phyloP scores from a whole-genome alignment of 139 green algal genomes.

The Penium margaritaceum region DNA sequence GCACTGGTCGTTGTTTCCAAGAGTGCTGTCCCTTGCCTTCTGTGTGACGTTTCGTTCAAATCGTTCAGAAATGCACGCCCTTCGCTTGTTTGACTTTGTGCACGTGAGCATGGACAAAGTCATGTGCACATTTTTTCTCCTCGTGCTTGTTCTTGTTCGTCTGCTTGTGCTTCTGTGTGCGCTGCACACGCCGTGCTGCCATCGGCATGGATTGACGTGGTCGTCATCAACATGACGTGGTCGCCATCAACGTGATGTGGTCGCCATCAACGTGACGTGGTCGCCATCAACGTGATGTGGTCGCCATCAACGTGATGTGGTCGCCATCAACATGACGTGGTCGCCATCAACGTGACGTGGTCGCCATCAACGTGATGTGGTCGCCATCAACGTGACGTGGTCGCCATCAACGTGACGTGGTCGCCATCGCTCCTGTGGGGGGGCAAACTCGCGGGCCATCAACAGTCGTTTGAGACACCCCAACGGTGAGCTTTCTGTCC shows the following conservation, averaged over 20 bases:
- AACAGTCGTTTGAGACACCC: conserved; percentile 19
- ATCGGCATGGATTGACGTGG: neutral
- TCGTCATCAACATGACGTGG: neutral
- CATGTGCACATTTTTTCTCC: neutral
- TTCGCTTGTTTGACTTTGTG: neutral
- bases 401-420: too few relatives aligned
- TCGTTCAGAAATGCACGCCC: neutral
- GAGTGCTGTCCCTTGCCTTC: neutral
- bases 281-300: too few relatives aligned
- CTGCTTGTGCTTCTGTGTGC: neutral
- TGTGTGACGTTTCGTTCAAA: neutral
- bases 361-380: too few relatives aligned
- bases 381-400: too few relatives aligned
- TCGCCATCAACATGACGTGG: too few relatives aligned
- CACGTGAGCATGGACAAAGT: neutral
- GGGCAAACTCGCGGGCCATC: too few relatives aligned
- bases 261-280: too few relatives aligned
- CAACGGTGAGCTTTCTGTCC: conserved; percentile 17
- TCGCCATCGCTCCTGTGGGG: too few relatives aligned
- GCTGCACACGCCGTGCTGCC: neutral
- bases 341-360: too few relatives aligned
- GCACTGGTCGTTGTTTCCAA: neutral
- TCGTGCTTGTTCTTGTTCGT: neutral
- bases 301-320: too few relatives aligned
- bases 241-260: too few relatives aligned